Base-by-base conservation (phyloP, 2,329 filamentous ascomycete genomes). In the Alternaria arbusti region DNA sequence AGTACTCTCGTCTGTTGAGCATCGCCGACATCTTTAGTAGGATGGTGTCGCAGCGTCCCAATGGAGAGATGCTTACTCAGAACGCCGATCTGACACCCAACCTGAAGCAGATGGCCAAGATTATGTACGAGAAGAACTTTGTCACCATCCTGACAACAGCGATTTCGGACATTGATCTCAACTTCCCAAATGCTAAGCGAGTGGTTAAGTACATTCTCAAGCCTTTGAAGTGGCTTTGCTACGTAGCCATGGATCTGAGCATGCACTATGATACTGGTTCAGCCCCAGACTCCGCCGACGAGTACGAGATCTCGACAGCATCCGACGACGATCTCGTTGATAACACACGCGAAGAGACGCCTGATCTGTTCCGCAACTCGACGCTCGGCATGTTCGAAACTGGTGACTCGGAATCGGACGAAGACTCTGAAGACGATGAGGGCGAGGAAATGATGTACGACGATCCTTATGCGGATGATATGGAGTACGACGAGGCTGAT, bases 121-220 rank as follows among this genome's bases (percentile, higher is more conserved):
- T 97, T 64, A 99, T 99, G 96, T 98, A 97, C 73, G 96, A 99
- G 82, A 99, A 98, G 83, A 94, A 96, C 59, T 97, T 96, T 78
- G 90, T 98, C 65, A 88, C 92, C 23, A 91, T 95, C 51, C 83
- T 99, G 63, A 98, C 96, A 2, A 88, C 90, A 12, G 97, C 96
- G 1, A 94, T 99, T 71, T 93, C 96, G 17, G 96, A 99, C 73
- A 91, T 99, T 63, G 96, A 97, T 77, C 87, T 99, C 65, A 97
- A 96, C 70, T 97, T 96, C 80, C 94, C 95, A 0, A 91, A 92
- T 25, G 92, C 96, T 15, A 97, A 97, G 83, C 89, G 94, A 50
- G 94, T 94, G 13, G 93, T 99, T 74, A 99, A 98, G 82, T 96
- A 97, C 79, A 97, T 99, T 57, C 85, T 99, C 49, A 91, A 93